Conservation (phyloP, 768 basidiomycete genomes). For the Leccinum disarticulatum region DNA sequence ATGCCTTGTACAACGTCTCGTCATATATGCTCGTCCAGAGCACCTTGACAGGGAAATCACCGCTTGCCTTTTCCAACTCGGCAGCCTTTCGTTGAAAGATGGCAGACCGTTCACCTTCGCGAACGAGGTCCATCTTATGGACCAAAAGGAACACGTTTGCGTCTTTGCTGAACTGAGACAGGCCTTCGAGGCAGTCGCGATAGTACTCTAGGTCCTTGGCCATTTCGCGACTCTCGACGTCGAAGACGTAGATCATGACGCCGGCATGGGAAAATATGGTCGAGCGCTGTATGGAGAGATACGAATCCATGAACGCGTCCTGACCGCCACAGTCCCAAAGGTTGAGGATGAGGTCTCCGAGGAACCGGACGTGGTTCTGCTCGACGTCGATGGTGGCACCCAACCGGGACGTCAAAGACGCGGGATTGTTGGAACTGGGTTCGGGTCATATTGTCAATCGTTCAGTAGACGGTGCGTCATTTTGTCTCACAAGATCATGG, state of each 20-base stretch:
- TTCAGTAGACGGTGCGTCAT: constrained; percentile 1
- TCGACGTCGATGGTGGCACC: constrained; percentile 98
- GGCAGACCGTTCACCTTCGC: constrained; percentile 50
- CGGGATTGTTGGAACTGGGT: constrained; percentile 89
- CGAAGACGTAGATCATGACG: constrained; percentile 98
- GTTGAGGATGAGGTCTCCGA: constrained; percentile 93
- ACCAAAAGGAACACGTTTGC: constrained; percentile 87
- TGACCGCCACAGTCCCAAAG: constrained; percentile 99
- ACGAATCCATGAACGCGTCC: constrained; percentile 97
- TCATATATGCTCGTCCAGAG: constrained; percentile 97
- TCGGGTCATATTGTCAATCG: constrained; percentile 9
- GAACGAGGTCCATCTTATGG: constrained; percentile 97
- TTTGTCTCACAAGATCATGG: constrained; percentile 88
- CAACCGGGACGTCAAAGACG: constrained; percentile 84
- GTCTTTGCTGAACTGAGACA: constrained; percentile 75
- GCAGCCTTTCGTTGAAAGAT: constrained; percentile 70
- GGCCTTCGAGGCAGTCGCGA: constrained; percentile 82
- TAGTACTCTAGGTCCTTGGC: constrained; percentile 89
- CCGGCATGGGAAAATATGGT: constrained; percentile 97
- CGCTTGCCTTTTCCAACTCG: constrained; percentile 72
- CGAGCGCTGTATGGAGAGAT: constrained; percentile 87
- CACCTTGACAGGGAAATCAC: constrained; percentile 59
- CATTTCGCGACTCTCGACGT: constrained; percentile 85
- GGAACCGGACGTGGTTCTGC: constrained; percentile 95
- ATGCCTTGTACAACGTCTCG: constrained; percentile 91